These are phyloP conservation scores for Fusarium sp. DNA, from an alignment of 2,329 filamentous ascomycete species.

Conservation along the genomic window DNA sequence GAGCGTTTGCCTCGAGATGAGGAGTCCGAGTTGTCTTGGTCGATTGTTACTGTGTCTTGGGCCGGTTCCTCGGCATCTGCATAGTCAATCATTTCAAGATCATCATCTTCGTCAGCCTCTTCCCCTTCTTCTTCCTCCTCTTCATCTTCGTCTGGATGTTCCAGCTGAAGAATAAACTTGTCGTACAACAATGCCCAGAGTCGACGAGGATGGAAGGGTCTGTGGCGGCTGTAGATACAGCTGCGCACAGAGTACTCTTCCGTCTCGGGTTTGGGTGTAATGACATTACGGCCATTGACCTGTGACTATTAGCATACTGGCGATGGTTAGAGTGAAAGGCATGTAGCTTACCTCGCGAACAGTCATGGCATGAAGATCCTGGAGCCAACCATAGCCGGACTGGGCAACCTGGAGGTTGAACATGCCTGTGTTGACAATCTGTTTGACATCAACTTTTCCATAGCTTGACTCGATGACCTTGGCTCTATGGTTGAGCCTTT, in stretches of 20 bases:
- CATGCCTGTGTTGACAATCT: constrained; percentile 73
- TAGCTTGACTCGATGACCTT: constrained; percentile 72
- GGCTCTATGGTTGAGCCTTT: constrained; percentile 73
- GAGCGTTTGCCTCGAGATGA: constrained; percentile 27
- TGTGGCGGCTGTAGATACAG: constrained; percentile 73
- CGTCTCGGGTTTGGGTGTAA: constrained; percentile 76
- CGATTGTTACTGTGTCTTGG: background rate
- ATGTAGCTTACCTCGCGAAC: constrained; percentile 62
- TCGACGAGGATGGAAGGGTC: constrained; percentile 63
- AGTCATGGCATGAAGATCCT: constrained; percentile 76
- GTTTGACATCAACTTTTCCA: constrained; percentile 68
- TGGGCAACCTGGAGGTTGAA: constrained; percentile 75
- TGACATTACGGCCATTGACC: constrained; percentile 61
- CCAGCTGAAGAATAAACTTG: constrained; percentile 64
- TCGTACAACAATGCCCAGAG: constrained; percentile 60
- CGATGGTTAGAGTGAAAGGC: fast-evolving
- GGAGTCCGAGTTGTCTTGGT: too few relatives aligned
- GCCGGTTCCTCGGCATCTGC: constrained; percentile 17
- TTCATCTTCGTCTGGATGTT: constrained; percentile 53
- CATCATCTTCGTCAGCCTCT: constrained; percentile 45
- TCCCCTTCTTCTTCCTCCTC: constrained; percentile 50
- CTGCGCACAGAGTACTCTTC: constrained; percentile 79
- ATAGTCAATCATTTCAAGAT: constrained; percentile 39
- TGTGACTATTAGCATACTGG: constrained; percentile 16
- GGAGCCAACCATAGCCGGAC: constrained; percentile 75